Evolutionary conservation across 345 rosid genomes (phyloP).

Genomic region (Aegle marmelos): DNA sequence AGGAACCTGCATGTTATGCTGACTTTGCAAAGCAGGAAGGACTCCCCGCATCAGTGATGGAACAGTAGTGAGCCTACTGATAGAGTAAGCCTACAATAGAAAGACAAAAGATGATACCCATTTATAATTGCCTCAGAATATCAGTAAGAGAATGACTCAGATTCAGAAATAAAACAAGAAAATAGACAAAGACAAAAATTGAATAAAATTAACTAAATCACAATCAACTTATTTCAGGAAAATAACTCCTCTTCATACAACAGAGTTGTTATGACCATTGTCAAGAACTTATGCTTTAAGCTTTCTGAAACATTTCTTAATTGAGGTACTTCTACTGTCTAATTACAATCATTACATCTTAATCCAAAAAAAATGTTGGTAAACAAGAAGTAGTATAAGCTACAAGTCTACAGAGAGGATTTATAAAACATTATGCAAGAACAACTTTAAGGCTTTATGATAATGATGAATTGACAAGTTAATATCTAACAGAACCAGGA

Average conservation of each 20-base stretch:
- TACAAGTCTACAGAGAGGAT: background rate
- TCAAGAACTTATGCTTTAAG: background rate
- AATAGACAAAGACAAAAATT: background rate
- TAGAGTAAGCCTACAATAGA: constrained; percentile 61
- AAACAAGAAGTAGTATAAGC: background rate
- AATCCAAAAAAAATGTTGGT: background rate
- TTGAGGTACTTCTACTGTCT: background rate
- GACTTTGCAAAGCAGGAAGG: constrained; percentile 64
- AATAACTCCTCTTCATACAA: background rate
- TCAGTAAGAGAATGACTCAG: background rate
- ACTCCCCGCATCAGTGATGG: constrained; percentile 79
- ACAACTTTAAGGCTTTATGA: background rate
- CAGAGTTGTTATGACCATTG: background rate
- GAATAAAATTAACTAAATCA: background rate
- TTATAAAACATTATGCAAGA: background rate
- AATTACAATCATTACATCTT: background rate
- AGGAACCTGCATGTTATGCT: constrained; percentile 29
- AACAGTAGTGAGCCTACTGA: constrained; percentile 73
- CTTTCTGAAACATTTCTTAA: background rate
- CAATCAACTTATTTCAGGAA: background rate
- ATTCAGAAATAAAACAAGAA: background rate
- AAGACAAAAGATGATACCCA: background rate
- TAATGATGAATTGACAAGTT: background rate
- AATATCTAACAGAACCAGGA: background rate
- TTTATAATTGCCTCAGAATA: constrained; percentile 1